phyloP scores from a whole-genome alignment of 1,284 basidiomycete species.

The Leccinum fallax region DNA sequence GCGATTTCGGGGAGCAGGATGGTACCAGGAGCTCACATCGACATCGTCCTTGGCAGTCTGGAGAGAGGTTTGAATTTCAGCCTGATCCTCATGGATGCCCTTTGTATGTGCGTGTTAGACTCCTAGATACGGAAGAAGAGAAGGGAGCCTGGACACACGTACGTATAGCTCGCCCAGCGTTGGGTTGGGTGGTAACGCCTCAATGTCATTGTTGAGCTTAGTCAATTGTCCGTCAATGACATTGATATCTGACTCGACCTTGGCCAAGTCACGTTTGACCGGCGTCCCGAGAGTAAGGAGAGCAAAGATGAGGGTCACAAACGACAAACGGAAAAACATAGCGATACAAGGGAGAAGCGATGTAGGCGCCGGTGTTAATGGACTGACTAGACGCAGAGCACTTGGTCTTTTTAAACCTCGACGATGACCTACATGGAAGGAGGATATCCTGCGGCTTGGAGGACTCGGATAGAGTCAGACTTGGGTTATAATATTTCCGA shows the following conservation, averaged over 20 bases:
- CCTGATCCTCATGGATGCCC: not conserved
- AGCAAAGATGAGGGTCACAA: slow-evolving; percentile 11
- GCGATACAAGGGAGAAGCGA: not conserved
- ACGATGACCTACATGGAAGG: not conserved
- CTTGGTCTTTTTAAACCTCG: slow-evolving; percentile 7
- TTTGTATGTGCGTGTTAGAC: not conserved
- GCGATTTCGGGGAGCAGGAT: not conserved
- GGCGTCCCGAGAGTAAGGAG: slow-evolving; percentile 15
- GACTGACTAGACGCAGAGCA: not conserved
- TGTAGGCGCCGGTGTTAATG: not conserved
- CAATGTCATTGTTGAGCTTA: not conserved
- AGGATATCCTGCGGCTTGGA: not conserved
- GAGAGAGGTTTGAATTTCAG: fast-evolving
- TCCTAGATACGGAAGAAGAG: not conserved
- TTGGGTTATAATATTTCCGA: not conserved
- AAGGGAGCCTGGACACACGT: not conserved
- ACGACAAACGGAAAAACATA: slow-evolving; percentile 14
- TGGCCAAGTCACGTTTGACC: slow-evolving; percentile 6
- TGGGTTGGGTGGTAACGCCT: not conserved
- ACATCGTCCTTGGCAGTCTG: not conserved
- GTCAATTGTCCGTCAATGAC: not conserved
- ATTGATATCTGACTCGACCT: not conserved
- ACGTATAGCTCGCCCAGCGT: fast-evolving
- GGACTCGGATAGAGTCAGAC: not conserved
- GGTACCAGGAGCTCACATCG: not conserved